Evolutionary conservation across 345 rosid genomes (phyloP).

Genomic region (Melastoma malabathricum): DNA sequence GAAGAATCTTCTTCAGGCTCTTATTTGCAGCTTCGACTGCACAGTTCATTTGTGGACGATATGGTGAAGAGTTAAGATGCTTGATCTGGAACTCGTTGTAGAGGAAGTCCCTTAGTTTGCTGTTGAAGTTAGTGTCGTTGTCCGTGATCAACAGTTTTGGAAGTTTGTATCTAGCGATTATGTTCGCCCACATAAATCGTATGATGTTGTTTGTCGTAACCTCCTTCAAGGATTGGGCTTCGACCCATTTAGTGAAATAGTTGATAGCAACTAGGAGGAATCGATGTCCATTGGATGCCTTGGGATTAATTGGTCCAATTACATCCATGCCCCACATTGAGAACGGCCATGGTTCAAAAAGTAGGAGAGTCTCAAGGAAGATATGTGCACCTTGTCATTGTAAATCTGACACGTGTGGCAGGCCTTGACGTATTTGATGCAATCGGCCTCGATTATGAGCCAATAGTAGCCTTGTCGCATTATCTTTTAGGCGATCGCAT

Average conservation of each 20-base stretch:
- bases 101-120: background rate
- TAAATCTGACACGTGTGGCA: conserved; percentile 8
- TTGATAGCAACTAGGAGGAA: conserved; percentile 2
- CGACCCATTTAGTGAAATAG: conserved; percentile 6
- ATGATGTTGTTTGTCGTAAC: background rate
- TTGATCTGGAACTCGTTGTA: background rate
- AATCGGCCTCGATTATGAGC: too few relatives aligned
- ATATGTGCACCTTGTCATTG: background rate
- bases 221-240: background rate
- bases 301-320: conserved; percentile 1
- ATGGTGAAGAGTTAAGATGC: background rate
- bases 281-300: conserved; percentile 1
- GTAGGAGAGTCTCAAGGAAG: background rate
- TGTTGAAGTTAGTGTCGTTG: background rate
- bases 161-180: background rate
- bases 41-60: too few relatives aligned
- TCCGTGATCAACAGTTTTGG: background rate
- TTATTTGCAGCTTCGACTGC: too few relatives aligned
- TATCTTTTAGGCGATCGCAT: background rate
- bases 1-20: too few relatives aligned
- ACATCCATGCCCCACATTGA: conserved; percentile 9
- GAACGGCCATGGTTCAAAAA: conserved; percentile 2
- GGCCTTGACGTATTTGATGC: background rate
- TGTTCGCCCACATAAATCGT: background rate
- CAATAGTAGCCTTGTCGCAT: background rate